Percentiles rank a stretch among this genome's conserved stretches.
Evolutionary conservation across 2,329 filamentous ascomycete genomes (phyloP).

Genomic region (Xylaria polymorpha): DNA sequence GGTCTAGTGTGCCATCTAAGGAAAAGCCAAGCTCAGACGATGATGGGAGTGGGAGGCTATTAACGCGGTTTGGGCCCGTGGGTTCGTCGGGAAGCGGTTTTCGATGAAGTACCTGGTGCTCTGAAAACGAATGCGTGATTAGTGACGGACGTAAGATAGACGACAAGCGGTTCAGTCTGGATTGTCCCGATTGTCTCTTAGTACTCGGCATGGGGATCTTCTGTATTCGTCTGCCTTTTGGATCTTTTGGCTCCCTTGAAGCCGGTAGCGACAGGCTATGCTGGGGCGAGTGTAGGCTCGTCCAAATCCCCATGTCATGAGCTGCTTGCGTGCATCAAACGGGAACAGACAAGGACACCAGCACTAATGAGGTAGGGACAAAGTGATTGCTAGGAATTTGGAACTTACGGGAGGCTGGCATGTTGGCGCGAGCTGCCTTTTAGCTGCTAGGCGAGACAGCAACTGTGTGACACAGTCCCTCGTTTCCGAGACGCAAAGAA

Average conservation of each 20-base stretch:
- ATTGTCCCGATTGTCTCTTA: conserved; percentile 32
- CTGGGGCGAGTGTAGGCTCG: conserved; percentile 13
- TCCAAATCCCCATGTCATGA: conserved; percentile 24
- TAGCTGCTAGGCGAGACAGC: conserved; percentile 24
- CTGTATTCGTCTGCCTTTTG: conserved; percentile 11
- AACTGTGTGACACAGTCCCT: conserved; percentile 31
- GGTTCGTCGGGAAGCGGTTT: conserved; percentile 46
- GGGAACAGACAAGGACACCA: conserved; percentile 5
- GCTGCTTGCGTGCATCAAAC: not conserved
- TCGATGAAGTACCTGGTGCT: conserved; percentile 41
- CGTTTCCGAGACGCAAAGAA: conserved; percentile 17
- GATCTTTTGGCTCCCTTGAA: conserved; percentile 18
- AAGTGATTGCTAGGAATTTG: conserved; percentile 20
- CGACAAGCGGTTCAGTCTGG: conserved; percentile 47
- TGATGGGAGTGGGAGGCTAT: conserved; percentile 39
- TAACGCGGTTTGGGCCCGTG: conserved; percentile 26
- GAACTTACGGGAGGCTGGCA: conserved; percentile 39
- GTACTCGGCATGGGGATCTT: conserved; percentile 27
- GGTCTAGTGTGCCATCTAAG: conserved; percentile 5
- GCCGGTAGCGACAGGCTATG: conserved; percentile 29
- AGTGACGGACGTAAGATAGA: conserved; percentile 50
- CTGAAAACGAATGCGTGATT: conserved; percentile 45
- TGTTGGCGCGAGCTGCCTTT: conserved; percentile 28
- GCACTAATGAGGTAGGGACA: conserved; percentile 7
- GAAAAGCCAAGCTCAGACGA: conserved; percentile 29